phyloP scores from a whole-genome alignment of 345 rosid genomes.

The Eucalyptus tenuipes region DNA sequence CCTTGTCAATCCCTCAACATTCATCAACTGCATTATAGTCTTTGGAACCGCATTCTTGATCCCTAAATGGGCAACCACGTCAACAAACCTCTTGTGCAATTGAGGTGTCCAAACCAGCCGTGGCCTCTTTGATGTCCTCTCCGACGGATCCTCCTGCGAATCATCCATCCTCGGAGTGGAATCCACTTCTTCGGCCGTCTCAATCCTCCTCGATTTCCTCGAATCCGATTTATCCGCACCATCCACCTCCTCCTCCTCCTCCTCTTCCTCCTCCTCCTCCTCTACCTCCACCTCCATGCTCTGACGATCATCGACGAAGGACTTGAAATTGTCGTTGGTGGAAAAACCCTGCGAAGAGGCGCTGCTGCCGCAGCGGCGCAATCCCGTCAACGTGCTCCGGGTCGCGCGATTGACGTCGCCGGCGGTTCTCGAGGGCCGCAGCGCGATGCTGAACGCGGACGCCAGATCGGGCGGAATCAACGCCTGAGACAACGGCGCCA shows the following conservation, averaged over 20 bases:
- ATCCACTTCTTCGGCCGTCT: conserved; percentile 64
- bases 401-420: conserved; percentile 73
- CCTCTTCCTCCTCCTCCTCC: conserved; percentile 22
- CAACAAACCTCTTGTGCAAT: conserved; percentile 92
- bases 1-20: conserved; percentile 86
- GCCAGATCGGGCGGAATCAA: conserved; percentile 72
- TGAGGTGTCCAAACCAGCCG: conserved; percentile 98
- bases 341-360: conserved; percentile 10
- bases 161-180: conserved; percentile 39
- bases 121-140: conserved; percentile 55
- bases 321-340: conserved; percentile 24
- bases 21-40: conserved; percentile 99
- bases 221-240: conserved; percentile 20
- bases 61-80: conserved; percentile 82
- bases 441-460: conserved; percentile 73
- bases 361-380: conserved; percentile 26
- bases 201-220: conserved; percentile 48
- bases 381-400: conserved; percentile 40
- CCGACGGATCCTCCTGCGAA: conserved; percentile 46
- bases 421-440: conserved; percentile 34
- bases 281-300: conserved; percentile 6
- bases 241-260: conserved; percentile 21
- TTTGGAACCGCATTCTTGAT: conserved; percentile 93
- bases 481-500: conserved; percentile 61
- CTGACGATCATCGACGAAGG: background rate